Evolutionary conservation across 106 monocot species (phyloP).

Genomic region (Acorus calamus): DNA sequence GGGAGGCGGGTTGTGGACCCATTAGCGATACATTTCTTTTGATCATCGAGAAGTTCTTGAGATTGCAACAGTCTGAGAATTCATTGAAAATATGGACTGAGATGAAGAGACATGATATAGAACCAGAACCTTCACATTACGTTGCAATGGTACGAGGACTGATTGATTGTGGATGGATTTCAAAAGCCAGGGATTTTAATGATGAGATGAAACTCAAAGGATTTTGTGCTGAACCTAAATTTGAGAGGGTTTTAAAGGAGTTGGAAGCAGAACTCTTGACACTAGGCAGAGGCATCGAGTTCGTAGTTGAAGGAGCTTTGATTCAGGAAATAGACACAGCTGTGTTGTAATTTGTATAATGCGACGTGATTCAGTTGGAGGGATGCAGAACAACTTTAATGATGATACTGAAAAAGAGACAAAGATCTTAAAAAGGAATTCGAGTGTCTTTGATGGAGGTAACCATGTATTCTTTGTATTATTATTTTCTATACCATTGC

Average conservation of each 20-base stretch:
- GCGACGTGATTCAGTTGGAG: too few relatives aligned
- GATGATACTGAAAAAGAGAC: too few relatives aligned
- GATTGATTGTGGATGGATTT: slow-evolving; percentile 44
- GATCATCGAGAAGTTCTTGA: slow-evolving; percentile 49
- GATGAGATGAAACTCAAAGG: slow-evolving; percentile 72
- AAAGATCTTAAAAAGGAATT: too few relatives aligned
- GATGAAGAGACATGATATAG: slow-evolving; percentile 41
- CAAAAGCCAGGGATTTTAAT: slow-evolving; percentile 60
- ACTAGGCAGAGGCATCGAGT: too few relatives aligned
- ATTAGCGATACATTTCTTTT: slow-evolving; percentile 41
- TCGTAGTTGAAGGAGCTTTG: too few relatives aligned
- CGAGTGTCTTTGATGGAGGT: too few relatives aligned
- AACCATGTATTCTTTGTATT: too few relatives aligned
- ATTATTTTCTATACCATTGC: too few relatives aligned
- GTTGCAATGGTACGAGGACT: slow-evolving; percentile 47
- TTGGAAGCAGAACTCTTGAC: too few relatives aligned
- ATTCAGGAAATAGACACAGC: too few relatives aligned
- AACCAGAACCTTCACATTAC: slow-evolving; percentile 41
- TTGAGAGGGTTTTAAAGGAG: slow-evolving; percentile 43
- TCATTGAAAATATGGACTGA: slow-evolving; percentile 64
- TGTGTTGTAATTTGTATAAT: too few relatives aligned
- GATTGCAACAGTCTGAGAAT: slow-evolving; percentile 36
- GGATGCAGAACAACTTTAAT: too few relatives aligned
- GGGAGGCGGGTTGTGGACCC: slow-evolving; percentile 31
- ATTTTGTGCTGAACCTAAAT: slow-evolving; percentile 44